A percentile compares a stretch with the other conserved stretches of the same genome.
Evolutionary conservation across 2,329 filamentous ascomycete genomes (phyloP).

Genomic region (Clarireedia hainanense): DNA sequence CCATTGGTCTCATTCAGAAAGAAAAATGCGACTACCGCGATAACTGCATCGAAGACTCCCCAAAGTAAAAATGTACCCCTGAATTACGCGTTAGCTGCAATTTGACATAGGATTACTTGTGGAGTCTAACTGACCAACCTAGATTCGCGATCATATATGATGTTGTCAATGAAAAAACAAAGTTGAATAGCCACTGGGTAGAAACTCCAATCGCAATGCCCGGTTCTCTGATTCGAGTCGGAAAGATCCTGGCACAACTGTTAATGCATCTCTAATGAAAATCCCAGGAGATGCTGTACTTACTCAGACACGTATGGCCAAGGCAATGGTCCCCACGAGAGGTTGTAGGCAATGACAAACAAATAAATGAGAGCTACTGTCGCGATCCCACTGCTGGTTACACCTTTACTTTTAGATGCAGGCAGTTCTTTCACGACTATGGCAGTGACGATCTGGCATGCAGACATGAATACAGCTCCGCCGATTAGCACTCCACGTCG

Average conservation of each 20-base stretch:
- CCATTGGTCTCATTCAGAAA: slow-evolving; percentile 62
- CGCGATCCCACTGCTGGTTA: slow-evolving; percentile 37
- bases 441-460: slow-evolving; percentile 38
- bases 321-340: slow-evolving; percentile 42
- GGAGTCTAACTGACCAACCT: slow-evolving; percentile 26
- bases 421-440: slow-evolving; percentile 36
- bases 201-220: slow-evolving; percentile 43
- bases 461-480: slow-evolving; percentile 38
- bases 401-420: slow-evolving; percentile 23
- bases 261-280: slow-evolving; percentile 37
- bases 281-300: slow-evolving; percentile 26
- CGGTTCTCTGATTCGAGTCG: slow-evolving; percentile 27
- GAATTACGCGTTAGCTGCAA: background rate
- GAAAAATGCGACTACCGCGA: slow-evolving; percentile 38
- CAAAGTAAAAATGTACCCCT: slow-evolving; percentile 37
- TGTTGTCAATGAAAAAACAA: slow-evolving; percentile 40
- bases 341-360: slow-evolving; percentile 44
- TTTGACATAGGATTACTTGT: background rate
- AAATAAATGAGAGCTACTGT: slow-evolving; percentile 48
- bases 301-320: slow-evolving; percentile 44
- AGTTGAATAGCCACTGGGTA: slow-evolving; percentile 46
- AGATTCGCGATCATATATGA: slow-evolving; percentile 43
- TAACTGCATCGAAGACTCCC: slow-evolving; percentile 36
- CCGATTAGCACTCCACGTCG: slow-evolving; percentile 35
- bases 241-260: background rate